Percentiles rank a stretch among this genome's conserved stretches.
Conservation (phyloP, 768 basidiomycete species). For the Dentipellis fragilis region DNA sequence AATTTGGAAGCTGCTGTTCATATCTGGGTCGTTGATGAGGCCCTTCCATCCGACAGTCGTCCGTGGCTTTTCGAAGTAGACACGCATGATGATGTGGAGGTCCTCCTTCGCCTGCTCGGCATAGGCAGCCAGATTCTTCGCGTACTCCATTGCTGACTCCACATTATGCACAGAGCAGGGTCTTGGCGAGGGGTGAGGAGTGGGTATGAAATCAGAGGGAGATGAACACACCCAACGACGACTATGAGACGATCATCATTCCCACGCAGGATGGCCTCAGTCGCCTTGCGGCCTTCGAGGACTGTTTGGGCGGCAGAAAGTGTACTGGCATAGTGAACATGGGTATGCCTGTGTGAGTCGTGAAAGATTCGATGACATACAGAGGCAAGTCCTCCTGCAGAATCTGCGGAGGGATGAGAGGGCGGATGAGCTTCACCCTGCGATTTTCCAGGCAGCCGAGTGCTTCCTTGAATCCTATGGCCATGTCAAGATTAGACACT, state of each 20-base stretch:
- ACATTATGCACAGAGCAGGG: constrained; percentile 94
- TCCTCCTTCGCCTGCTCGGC: constrained; percentile 76
- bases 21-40: constrained; percentile 93
- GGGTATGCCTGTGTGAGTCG: not conserved
- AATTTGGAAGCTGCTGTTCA: constrained; percentile 90
- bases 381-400: constrained; percentile 88
- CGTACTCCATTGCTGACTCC: constrained; percentile 81
- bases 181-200: constrained; percentile 24
- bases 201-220: not conserved
- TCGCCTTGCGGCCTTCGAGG: constrained; percentile 68
- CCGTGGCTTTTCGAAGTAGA: constrained; percentile 95
- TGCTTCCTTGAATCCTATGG: constrained; percentile 72
- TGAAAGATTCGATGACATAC: constrained; percentile 30
- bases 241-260: constrained; percentile 90
- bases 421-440: constrained; percentile 77
- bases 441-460: constrained; percentile 76
- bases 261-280: constrained; percentile 73
- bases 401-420: constrained; percentile 90
- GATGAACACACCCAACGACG: constrained; percentile 63
- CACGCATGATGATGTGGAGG: constrained; percentile 91
- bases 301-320: constrained; percentile 81
- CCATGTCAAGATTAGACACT: constrained; percentile 49
- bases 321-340: constrained; percentile 36
- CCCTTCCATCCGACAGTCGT: constrained; percentile 99
- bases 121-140: constrained; percentile 66